Base-by-base conservation (phyloP, 2,329 filamentous ascomycete genomes). In the Chaetomiaceae sp. region DNA sequence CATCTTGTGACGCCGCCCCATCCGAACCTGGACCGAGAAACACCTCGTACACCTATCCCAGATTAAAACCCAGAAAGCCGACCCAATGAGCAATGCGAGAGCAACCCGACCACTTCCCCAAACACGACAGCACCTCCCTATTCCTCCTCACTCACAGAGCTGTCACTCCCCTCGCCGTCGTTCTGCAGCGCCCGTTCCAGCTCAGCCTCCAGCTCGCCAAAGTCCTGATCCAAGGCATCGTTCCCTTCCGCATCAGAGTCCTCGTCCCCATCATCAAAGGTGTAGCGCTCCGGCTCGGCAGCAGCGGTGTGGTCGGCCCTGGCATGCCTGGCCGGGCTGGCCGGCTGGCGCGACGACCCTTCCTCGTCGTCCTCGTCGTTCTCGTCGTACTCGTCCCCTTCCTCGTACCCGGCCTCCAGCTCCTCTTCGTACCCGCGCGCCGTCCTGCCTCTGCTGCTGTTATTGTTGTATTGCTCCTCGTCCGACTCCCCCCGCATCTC, bases 81-180 rank as follows among this genome's bases (percentile, higher is more conserved):
- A 24, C 15, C 15, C 34, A 14, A 26, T 19, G 30, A 34, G 19
- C 15, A 12, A 6, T 24, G 22, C 22, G n/a, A n/a, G n/a, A n/a
- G n/a, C n/a, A n/a, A n/a, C n/a, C n/a, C n/a, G n/a, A n/a, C n/a
- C n/a, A n/a, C n/a, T 3, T 17, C 17, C 15, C 38, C 11, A 15
- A 39, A 18, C 12, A 17, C 26, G 20, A 6, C n/a, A n/a, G n/a
- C n/a, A n/a, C n/a, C n/a, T n/a, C n/a, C n/a, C n/a, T n/a, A 83
- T 59, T 83, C 80, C 60, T 83, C 80, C 60, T 83, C 80, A 54
- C 80, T 83, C 44, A 83, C 79, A 55, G 81, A 78, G 54, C 79
- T 82, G 62, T 84, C 80, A 54, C 79, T 83, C 61, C 83, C 79
- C 42, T 71, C 65, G 15, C 45, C 49, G 64, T 46, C 48, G 10